Conservation (phyloP, 345 rosid genomes). For the Alliaria petiolata region DNA sequence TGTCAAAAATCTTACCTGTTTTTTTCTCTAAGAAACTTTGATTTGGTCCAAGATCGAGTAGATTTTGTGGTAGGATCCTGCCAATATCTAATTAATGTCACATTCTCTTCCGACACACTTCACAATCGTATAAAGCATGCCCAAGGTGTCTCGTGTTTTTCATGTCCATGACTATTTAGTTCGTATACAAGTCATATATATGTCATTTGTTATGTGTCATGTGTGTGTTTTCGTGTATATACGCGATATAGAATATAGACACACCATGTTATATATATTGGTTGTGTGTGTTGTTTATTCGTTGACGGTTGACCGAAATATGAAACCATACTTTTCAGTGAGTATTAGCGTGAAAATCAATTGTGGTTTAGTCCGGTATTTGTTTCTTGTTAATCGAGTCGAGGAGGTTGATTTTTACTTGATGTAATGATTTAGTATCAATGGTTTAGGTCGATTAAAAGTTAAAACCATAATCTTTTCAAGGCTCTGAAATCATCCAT, state of each 20-base stretch:
- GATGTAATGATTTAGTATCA: too few relatives aligned
- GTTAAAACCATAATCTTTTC: not conserved
- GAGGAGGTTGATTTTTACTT: not conserved
- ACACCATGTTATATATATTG: not conserved
- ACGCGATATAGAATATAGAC: not conserved
- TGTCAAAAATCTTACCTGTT: slow-evolving; percentile 30
- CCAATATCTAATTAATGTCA: slow-evolving; percentile 14
- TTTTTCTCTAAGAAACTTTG: slow-evolving; percentile 21
- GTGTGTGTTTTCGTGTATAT: not conserved
- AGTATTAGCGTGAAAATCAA: not conserved
- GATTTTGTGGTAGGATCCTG: slow-evolving; percentile 21
- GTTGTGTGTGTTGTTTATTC: not conserved
- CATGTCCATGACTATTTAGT: slow-evolving; percentile 7
- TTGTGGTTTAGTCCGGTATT: too few relatives aligned
- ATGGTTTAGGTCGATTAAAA: not conserved
- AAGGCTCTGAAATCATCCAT: not conserved
- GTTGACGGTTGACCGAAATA: not conserved
- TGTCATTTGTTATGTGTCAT: not conserved
- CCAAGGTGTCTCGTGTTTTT: slow-evolving; percentile 18
- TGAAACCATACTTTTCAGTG: not conserved
- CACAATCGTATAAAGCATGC: slow-evolving; percentile 25
- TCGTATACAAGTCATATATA: not conserved
- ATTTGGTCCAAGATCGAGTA: slow-evolving; percentile 31
- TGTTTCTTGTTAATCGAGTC: not conserved
- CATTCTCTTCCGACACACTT: slow-evolving; percentile 26